Conservation (phyloP, 352 stramenopile genomes). For the Phytophthora fragariae region DNA sequence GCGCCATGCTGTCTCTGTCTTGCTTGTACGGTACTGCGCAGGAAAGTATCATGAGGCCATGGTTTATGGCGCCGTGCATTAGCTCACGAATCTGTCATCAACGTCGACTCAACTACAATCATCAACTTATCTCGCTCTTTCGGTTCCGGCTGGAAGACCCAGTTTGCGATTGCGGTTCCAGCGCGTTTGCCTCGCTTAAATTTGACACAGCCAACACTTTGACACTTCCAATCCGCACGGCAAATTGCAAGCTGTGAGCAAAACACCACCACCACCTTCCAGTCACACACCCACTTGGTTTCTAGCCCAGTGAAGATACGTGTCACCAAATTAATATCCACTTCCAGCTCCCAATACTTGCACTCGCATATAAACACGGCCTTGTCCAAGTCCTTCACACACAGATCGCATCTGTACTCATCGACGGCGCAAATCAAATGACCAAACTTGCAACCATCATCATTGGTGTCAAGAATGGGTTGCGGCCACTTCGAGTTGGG, state of each 20-base stretch:
- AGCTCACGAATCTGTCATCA: too few relatives aligned
- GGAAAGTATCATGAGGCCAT: too few relatives aligned
- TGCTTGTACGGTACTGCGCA: too few relatives aligned
- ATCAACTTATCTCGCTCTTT: background rate
- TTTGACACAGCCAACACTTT: background rate
- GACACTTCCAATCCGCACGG: background rate
- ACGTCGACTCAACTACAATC: background rate
- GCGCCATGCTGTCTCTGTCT: too few relatives aligned
- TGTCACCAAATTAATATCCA: background rate
- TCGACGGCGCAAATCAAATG: slow-evolving; percentile 3
- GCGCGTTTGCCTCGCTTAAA: background rate
- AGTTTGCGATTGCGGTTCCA: background rate
- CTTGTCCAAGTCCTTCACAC: background rate
- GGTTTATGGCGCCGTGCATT: too few relatives aligned
- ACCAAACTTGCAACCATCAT: slow-evolving; percentile 16
- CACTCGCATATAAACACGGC: slow-evolving; percentile 22
- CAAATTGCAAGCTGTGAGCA: background rate
- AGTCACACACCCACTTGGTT: background rate
- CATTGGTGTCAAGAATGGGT: slow-evolving; percentile 9
- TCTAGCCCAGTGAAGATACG: background rate
- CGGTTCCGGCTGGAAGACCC: background rate
- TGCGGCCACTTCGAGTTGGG: slow-evolving; percentile 23
- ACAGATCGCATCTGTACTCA: background rate
- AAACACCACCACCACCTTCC: background rate
- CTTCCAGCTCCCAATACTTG: slow-evolving; percentile 1